A percentile compares a stretch with the other conserved stretches of the same genome.
Evolutionary conservation across 2,329 filamentous ascomycete species (phyloP).

Genomic region (Hymenoscyphus salicellus): DNA sequence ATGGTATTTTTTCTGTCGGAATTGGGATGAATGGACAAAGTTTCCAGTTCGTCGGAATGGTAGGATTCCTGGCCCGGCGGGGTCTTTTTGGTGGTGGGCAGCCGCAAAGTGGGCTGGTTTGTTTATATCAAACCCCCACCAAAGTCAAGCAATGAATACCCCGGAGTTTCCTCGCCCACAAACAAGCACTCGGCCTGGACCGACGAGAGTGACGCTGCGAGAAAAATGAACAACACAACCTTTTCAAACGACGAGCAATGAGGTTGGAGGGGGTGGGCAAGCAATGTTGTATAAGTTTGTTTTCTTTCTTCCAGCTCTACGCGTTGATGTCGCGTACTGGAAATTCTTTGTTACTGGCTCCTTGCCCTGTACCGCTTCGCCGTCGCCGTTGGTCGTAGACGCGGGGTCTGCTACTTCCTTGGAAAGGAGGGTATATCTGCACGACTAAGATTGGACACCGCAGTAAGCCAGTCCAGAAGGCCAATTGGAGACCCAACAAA

Average conservation of each 20-base stretch:
- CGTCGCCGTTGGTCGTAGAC: not conserved
- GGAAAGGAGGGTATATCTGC: conserved; percentile 13
- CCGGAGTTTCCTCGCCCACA: conserved; percentile 2
- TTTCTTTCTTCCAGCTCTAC: conserved; percentile 5
- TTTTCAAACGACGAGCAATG: conserved; percentile 10
- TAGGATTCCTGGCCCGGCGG: conserved; percentile 11
- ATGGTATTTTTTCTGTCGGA: conserved; percentile 9
- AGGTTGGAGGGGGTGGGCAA: not conserved
- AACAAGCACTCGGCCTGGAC: conserved; percentile 9
- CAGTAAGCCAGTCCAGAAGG: not conserved
- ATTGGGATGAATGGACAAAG: conserved; percentile 1
- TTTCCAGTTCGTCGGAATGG: conserved; percentile 13
- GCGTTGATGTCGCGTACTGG: conserved; percentile 21
- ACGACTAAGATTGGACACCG: conserved; percentile 19
- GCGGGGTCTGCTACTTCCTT: conserved; percentile 21
- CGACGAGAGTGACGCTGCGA: conserved; percentile 1
- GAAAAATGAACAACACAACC: not conserved
- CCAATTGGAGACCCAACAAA: not conserved
- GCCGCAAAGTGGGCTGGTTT: conserved; percentile 16
- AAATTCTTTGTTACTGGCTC: conserved; percentile 8
- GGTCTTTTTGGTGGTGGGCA: conserved; percentile 12
- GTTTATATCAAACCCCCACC: conserved; percentile 25
- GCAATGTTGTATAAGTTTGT: conserved; percentile 9
- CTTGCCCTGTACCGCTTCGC: conserved; percentile 1
- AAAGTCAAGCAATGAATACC: conserved; percentile 4